Base-by-base conservation (phyloP, 2,329 filamentous ascomycete genomes). In the Penicillium oxalicum region DNA sequence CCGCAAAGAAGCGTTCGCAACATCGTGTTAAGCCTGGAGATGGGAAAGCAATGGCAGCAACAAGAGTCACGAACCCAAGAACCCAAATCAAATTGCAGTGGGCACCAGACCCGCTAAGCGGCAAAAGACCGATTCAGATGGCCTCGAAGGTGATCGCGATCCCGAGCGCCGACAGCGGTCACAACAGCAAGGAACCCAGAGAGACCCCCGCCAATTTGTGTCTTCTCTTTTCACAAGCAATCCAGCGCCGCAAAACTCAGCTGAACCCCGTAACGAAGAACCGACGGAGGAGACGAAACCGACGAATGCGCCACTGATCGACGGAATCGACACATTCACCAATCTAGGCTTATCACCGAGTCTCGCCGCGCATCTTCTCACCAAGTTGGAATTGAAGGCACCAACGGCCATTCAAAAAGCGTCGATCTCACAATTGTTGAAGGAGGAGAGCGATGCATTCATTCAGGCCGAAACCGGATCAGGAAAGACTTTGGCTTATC, bases 401-500 rank as follows among this genome's bases (percentile, higher is more conserved):
- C 93, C 93, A 5, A 98, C 93, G 0, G 89, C 88, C 0, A 96
- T 98, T 64, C 93, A 98, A 71, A 91, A 91, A 60, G 88, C 88
- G 53, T 86, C 91, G 0, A 84, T 98, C 35, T 79, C 87, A 37
- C 84, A 93, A 59, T 73, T 98, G 52, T 71, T 95, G 39, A 83
- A 83, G 37, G 84, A 86, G 45, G 87, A 95, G 59, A 84, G 81
- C 40, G 93, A 98, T 73, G 91, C 91, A 2, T 98, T 98, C 61
- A 86, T 98, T 32, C 93, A 97, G 67, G 94, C 93, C 2, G 87
- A 98, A 72, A 98, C 93, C 0, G 93, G 93, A 58, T 98, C 93
- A 0, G 93, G 93, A 71, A 98, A 98, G 73, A 98, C 93, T 0
- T 73, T 98, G 51, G 88, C 93, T n/a, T 98, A 98, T 66, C 77